A percentile compares a stretch with the other conserved stretches of the same genome.
Evolutionary conservation across 306 rosid species (phyloP).

Genomic region (Trifolium repens): DNA sequence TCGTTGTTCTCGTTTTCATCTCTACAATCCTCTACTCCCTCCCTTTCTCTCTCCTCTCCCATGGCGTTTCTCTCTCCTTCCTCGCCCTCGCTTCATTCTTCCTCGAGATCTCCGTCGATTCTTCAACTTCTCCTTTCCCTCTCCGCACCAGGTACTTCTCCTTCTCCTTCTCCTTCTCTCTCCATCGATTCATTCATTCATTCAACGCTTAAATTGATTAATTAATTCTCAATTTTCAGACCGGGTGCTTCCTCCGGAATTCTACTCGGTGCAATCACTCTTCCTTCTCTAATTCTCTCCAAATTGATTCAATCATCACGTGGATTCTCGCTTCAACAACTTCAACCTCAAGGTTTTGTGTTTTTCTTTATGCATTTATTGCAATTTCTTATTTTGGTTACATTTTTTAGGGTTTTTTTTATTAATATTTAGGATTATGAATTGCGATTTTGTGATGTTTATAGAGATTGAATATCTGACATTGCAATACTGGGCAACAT

Average conservation of each 20-base stretch:
- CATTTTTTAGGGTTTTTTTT: background rate
- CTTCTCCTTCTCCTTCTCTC: background rate
- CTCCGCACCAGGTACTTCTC: slow-evolving; percentile 62
- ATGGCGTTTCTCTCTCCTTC: slow-evolving; percentile 74
- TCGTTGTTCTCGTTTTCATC: slow-evolving; percentile 69
- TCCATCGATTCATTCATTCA: background rate
- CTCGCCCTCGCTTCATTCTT: slow-evolving; percentile 70
- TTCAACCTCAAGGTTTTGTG: slow-evolving; percentile 59
- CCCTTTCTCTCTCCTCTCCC: slow-evolving; percentile 72
- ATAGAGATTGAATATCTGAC: slow-evolving; percentile 77
- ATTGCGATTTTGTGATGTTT: slow-evolving; percentile 32
- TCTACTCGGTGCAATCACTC: slow-evolving; percentile 74
- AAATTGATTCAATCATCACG: slow-evolving; percentile 72
- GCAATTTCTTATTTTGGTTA: background rate
- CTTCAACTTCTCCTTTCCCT: slow-evolving; percentile 47
- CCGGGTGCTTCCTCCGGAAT: slow-evolving; percentile 87
- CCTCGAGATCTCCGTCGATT: slow-evolving; percentile 73
- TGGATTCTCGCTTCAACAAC: slow-evolving; percentile 57
- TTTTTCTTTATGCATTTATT: background rate
- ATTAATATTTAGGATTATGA: background rate
- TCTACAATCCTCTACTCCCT: slow-evolving; percentile 62
- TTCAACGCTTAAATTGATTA: background rate
- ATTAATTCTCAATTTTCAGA: slow-evolving; percentile 47
- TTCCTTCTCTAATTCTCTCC: slow-evolving; percentile 80
- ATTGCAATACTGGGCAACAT: slow-evolving; percentile 87